phyloP scores from a whole-genome alignment of 306 rosid genomes.

The Mimosa pudica region DNA sequence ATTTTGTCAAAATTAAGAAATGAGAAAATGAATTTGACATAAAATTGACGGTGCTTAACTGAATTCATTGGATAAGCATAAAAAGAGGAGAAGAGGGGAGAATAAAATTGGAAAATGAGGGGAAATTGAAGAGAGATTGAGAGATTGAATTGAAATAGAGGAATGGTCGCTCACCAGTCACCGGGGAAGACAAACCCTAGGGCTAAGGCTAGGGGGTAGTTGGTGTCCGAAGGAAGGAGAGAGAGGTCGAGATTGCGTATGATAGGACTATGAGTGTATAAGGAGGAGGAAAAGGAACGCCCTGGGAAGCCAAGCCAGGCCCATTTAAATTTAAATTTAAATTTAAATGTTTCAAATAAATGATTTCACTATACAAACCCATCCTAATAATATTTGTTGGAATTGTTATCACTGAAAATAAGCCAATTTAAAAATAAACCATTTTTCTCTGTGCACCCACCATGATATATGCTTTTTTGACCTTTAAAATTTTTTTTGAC shows the following conservation, averaged over 20 bases:
- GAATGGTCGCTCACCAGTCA: too few relatives aligned
- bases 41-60: background rate
- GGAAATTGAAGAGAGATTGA: conserved; percentile 4
- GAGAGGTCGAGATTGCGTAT: conserved; percentile 9
- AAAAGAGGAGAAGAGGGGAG: background rate
- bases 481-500: too few relatives aligned
- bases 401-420: too few relatives aligned
- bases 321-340: too few relatives aligned
- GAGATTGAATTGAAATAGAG: conserved; percentile 5
- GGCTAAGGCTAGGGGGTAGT: background rate
- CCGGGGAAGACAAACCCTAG: conserved; percentile 35
- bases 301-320: background rate
- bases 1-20: background rate
- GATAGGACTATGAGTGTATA: too few relatives aligned
- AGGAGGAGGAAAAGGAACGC: background rate
- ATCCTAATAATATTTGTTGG: too few relatives aligned
- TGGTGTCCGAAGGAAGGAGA: background rate
- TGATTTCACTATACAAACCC: too few relatives aligned
- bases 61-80: background rate
- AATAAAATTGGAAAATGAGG: background rate
- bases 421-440: too few relatives aligned
- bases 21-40: conserved; percentile 15
- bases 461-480: too few relatives aligned
- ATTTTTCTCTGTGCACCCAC: too few relatives aligned
- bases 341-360: too few relatives aligned